These are phyloP conservation scores for Exophiala mesophila DNA, from an alignment of 2,329 filamentous ascomycete species.

Conservation along the genomic window DNA sequence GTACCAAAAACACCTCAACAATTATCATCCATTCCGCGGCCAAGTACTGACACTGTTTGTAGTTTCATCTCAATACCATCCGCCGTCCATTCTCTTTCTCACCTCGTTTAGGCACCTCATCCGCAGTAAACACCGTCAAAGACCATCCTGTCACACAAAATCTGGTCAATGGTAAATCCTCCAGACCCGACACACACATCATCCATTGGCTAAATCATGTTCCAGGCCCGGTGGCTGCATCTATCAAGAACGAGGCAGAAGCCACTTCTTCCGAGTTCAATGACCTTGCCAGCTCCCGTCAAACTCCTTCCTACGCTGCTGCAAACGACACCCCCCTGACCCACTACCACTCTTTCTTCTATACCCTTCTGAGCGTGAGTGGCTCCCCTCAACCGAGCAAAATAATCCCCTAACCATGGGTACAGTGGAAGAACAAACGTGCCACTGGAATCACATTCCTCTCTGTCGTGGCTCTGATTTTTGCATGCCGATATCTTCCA, in stretches of 20 bases:
- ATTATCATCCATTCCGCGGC: no score
- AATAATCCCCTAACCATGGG: constrained; percentile 20
- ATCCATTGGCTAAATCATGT: constrained; percentile 2
- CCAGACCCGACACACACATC: neutral
- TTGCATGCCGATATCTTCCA: constrained; percentile 59
- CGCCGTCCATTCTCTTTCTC: constrained; percentile 4
- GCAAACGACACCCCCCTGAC: constrained; percentile 60
- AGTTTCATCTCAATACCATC: constrained; percentile 2
- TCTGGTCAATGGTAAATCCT: constrained; percentile 26
- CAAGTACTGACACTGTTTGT: no score
- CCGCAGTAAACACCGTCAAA: constrained; percentile 44
- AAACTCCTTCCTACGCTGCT: constrained; percentile 50
- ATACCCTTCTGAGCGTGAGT: constrained; percentile 58
- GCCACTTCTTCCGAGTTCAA: constrained; percentile 55
- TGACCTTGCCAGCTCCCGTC: constrained; percentile 52
- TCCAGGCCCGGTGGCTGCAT: constrained; percentile 53
- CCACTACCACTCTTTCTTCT: constrained; percentile 64
- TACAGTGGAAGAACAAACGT: constrained; percentile 60
- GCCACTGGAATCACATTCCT: constrained; percentile 58
- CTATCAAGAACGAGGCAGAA: constrained; percentile 51
- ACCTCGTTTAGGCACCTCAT: constrained; percentile 40
- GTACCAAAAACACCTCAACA: no score
- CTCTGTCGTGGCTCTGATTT: constrained; percentile 54
- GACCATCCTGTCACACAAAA: constrained; percentile 49
- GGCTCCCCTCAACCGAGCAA: neutral